These are phyloP conservation scores for Hydnomerulius pinastri DNA, from an alignment of 768 basidiomycete genomes.

Conservation along the genomic window DNA sequence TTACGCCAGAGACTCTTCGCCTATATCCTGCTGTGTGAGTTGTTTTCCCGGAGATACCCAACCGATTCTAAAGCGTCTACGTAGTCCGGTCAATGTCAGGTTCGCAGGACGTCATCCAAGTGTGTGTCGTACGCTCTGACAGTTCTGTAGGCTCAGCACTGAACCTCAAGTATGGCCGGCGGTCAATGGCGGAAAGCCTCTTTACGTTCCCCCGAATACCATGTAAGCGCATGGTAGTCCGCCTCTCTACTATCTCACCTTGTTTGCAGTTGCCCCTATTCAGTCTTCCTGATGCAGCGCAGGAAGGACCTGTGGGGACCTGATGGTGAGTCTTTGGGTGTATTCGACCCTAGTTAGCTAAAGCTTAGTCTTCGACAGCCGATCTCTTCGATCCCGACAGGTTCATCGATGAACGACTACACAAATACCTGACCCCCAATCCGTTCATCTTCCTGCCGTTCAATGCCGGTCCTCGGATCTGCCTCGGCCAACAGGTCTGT, in stretches of 20 bases:
- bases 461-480: constrained; percentile 68
- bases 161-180: constrained; percentile 22
- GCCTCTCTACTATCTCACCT: background rate
- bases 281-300: constrained; percentile 39
- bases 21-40: constrained; percentile 33
- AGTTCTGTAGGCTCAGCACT: constrained; percentile 10
- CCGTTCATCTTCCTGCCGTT: constrained; percentile 73
- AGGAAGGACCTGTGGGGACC: constrained; percentile 41
- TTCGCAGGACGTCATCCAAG: background rate
- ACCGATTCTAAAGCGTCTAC: background rate
- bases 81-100: constrained; percentile 26
- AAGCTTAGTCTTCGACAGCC: constrained; percentile 11
- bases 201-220: constrained; percentile 51
- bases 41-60: background rate
- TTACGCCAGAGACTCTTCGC: constrained; percentile 30
- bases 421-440: constrained; percentile 54
- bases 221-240: constrained; percentile 14
- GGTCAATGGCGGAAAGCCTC: constrained; percentile 40
- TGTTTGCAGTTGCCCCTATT: constrained; percentile 11
- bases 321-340: constrained; percentile 27
- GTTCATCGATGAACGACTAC: constrained; percentile 59
- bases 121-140: background rate
- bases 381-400: constrained; percentile 62
- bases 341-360: background rate
- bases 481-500: constrained; percentile 50